These are phyloP conservation scores for Lithospermum erythrorhizon DNA, from an alignment of 257 asterid species.

Conservation along the genomic window DNA sequence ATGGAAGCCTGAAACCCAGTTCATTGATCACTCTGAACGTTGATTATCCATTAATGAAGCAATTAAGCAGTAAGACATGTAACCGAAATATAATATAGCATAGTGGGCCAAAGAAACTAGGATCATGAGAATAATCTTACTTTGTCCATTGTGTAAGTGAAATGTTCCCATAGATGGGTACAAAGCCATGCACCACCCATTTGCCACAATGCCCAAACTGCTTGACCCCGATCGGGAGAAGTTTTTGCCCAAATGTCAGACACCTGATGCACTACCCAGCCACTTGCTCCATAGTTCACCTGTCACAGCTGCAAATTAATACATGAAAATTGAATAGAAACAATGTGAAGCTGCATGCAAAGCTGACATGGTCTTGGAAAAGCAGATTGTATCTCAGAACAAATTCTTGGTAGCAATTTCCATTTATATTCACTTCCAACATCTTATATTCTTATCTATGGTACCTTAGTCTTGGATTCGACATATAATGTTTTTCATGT, in stretches of 20 bases:
- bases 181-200: conserved; percentile 92
- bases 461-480: background rate
- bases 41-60: background rate
- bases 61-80: background rate
- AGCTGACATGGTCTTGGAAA: background rate
- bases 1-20: too few relatives aligned
- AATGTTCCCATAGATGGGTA: conserved; percentile 81
- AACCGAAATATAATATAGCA: background rate
- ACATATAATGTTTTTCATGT: background rate
- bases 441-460: background rate
- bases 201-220: conserved; percentile 70
- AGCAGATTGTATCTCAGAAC: background rate
- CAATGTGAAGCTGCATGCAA: background rate
- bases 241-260: conserved; percentile 83
- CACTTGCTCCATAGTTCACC: conserved; percentile 69
- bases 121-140: conserved; percentile 22
- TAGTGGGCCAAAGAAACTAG: background rate
- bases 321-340: conserved; percentile 38
- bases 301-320: conserved; percentile 51
- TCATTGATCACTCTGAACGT: too few relatives aligned
- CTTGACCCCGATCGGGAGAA: conserved; percentile 48
- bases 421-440: background rate
- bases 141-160: conserved; percentile 55
- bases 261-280: conserved; percentile 84
- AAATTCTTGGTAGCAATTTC: background rate